Evolutionary conservation across 2,329 filamentous ascomycete genomes (phyloP).

Genomic region (Fusarium cicatricum): DNA sequence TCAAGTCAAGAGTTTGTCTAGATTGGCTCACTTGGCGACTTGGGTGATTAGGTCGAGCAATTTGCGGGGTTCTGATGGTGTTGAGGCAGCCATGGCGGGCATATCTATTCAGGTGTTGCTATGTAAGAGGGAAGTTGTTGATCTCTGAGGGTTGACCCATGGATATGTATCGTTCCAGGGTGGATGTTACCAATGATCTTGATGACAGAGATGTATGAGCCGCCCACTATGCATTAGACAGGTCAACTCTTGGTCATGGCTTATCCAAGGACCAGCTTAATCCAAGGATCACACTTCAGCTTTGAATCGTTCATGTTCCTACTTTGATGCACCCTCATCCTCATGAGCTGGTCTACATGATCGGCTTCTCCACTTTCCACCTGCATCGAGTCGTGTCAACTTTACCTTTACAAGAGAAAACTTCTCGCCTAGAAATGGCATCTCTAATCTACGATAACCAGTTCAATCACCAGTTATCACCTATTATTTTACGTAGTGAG

Average conservation of each 20-base stretch:
- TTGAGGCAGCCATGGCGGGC: slow-evolving; percentile 15
- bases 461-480: background rate
- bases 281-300: no score
- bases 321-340: no score
- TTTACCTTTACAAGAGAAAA: background rate
- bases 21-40: slow-evolving; percentile 52
- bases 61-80: slow-evolving; percentile 28
- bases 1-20: background rate
- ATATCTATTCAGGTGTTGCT: background rate
- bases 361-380: background rate
- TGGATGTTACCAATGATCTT: background rate
- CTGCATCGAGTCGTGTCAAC: background rate
- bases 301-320: no score
- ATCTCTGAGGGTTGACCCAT: background rate
- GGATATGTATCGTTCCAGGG: background rate
- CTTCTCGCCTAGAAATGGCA: background rate
- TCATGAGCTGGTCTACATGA: background rate
- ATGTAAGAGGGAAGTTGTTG: background rate
- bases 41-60: slow-evolving; percentile 51
- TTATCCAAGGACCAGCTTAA: no score
- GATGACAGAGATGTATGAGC: background rate
- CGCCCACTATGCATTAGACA: background rate
- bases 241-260: no score
- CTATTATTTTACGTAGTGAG: background rate
- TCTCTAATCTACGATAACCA: background rate